Base-by-base conservation (phyloP, 768 basidiomycete genomes). In the Macrolepiota dolichaula region DNA sequence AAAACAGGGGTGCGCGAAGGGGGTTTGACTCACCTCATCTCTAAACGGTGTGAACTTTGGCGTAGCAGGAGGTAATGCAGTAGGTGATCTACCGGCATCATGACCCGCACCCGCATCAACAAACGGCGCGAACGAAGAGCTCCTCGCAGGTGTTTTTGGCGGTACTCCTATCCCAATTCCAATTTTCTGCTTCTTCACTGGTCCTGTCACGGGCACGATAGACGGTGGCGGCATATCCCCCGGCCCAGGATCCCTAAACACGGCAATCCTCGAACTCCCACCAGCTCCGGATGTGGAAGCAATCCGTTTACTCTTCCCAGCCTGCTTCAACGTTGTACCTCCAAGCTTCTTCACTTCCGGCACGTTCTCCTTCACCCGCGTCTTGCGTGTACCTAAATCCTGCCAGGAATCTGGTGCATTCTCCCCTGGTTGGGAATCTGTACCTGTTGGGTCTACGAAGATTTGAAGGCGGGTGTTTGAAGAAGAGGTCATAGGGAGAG, bases 341-440 rank as follows among this genome's bases (percentile, higher is more conserved):
- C 71, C 81, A 54, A 88, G 79, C 76, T 88, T 89, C 70, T 83
- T 82, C 32, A 84, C 82, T 70, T 88, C 88, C 7, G 83, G 84
- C 1, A 86, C 75, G 65, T 93, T 93, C 74, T 93, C 91, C 66
- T 92, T 93, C 65, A 91, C 77, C 55, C 91, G 82, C 4, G 85
- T 81, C 70, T 88, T 89, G 66, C 91, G 88, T 62, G 90, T 86
- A 19, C 89, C 91, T 1, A 93, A 70, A 61, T 92, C 91, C 32
- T 83, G 81, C 82, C 87, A 93, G 15, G 83, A 75, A 55, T 81
- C 82, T 10, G 72, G 64, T 52, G 73, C 65, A n/a, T 70, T 72
- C 22, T 77, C 74, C 9, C 77, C 78, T 12, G 77, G 73, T 51
- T 79, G 76, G 1, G 81, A 75, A 50, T 79, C 79, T 46, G 75